A percentile compares a stretch with the other conserved stretches of the same genome.
Conservation (phyloP, 148 eudicot genomes). For the Rhododendron henanense region DNA sequence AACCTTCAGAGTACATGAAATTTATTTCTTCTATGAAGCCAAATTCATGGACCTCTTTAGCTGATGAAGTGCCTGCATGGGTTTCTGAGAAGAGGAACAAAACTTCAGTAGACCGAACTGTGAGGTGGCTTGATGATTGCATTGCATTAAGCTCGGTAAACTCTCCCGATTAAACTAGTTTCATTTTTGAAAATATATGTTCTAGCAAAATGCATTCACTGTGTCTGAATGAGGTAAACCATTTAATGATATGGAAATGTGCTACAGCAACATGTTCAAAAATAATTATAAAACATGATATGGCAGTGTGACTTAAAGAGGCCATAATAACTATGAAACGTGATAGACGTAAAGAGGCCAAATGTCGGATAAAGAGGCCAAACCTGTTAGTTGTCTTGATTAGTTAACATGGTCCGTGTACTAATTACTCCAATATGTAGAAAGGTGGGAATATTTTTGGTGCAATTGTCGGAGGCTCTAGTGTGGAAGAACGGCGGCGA, state of each 20-base stretch:
- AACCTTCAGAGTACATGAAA: constrained; percentile 59
- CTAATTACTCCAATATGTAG: constrained; percentile 33
- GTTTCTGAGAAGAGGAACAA: constrained; percentile 69
- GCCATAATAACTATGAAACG: background rate
- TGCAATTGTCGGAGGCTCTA: constrained; percentile 82
- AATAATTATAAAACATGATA: background rate
- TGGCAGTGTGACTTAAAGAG: background rate
- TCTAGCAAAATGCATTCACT: background rate
- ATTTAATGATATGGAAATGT: background rate
- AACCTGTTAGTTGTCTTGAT: background rate
- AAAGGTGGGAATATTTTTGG: constrained; percentile 69
- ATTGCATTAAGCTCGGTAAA: constrained; percentile 39
- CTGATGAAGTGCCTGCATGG: constrained; percentile 87
- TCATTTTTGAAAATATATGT: background rate
- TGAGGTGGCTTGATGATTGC: constrained; percentile 85
- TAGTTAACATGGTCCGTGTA: constrained; percentile 11
- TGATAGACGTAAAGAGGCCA: background rate
- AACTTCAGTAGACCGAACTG: constrained; percentile 69
- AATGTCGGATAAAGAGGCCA: background rate
- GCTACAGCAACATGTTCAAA: background rate
- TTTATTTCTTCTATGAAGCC: constrained; percentile 68
- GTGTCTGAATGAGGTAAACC: background rate
- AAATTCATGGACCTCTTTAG: constrained; percentile 60
- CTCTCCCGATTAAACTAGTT: background rate
- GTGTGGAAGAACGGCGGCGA: constrained; percentile 52